Conservation (phyloP, 2,329 filamentous ascomycete species). For the Trichoderma citrinoviride region DNA sequence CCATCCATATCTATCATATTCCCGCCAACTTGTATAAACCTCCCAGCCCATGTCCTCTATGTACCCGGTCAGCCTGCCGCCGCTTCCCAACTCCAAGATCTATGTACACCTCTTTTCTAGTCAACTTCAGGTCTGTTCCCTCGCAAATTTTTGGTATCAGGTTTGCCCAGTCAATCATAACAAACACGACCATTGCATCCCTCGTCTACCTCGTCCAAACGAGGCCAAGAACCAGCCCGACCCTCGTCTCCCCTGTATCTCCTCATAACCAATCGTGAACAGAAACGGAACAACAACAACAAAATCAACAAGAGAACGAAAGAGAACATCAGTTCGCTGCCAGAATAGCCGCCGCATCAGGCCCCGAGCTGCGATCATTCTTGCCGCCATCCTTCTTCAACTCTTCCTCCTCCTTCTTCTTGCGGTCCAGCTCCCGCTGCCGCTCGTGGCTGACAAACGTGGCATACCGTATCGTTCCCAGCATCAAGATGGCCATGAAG, state of each 20-base stretch:
- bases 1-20: not conserved
- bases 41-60: conserved; percentile 1
- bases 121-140: not conserved
- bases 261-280: too few relatives aligned
- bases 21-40: not conserved
- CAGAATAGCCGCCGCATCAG: conserved; percentile 57
- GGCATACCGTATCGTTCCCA: conserved; percentile 58
- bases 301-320: conserved; percentile 13
- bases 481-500: conserved; percentile 62
- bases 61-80: not conserved
- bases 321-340: conserved; percentile 48
- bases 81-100: not conserved
- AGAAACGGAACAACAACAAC: not conserved
- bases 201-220: not conserved
- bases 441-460: conserved; percentile 54
- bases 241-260: not conserved
- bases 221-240: conserved; percentile 1
- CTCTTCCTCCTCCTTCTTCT: conserved; percentile 44
- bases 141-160: conserved; percentile 15
- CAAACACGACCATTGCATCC: not conserved
- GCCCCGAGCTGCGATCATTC: conserved; percentile 45
- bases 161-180: conserved; percentile 1
- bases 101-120: not conserved
- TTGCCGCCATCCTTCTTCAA: conserved; percentile 44
- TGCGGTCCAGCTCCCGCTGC: conserved; percentile 46